Evolutionary conservation across 129 eudicot genomes (phyloP).

Genomic region (Chrysanthemum lavandulifolium): DNA sequence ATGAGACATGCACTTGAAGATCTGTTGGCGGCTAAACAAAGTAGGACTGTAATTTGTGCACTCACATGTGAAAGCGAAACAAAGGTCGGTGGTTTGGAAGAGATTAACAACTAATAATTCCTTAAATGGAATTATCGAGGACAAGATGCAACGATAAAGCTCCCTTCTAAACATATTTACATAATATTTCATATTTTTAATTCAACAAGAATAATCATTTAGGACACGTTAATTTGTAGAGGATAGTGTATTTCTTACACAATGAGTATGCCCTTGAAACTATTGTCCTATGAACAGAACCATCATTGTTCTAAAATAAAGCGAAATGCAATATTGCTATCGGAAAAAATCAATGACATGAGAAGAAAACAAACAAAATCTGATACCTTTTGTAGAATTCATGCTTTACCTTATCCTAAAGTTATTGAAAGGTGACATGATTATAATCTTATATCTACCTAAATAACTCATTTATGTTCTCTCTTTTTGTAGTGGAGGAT

Average conservation of each 20-base stretch:
- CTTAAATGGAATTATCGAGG: constrained; percentile 71
- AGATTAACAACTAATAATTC: constrained; percentile 70
- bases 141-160: constrained; percentile 57
- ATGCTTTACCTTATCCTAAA: neutral
- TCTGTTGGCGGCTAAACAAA: constrained; percentile 58
- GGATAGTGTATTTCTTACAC: neutral
- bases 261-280: constrained; percentile 10
- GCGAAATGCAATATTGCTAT: neutral
- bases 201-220: too few species aligned
- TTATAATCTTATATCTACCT: neutral
- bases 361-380: neutral
- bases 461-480: neutral
- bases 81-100: constrained; percentile 64
- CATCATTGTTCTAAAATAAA: neutral
- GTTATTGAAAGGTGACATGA: neutral
- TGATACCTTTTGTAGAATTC: neutral
- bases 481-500: constrained; percentile 65
- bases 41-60: constrained; percentile 83
- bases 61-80: constrained; percentile 79
- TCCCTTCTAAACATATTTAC: constrained; percentile 35
- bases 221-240: constrained; percentile 6
- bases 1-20: constrained; percentile 66
- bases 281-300: neutral
- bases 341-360: neutral
- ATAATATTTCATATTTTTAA: too few species aligned